Percentiles rank a stretch among this genome's conserved stretches.
These are phyloP conservation scores for Cystobasidium tubakii DNA, from an alignment of 768 basidiomycete genomes.

Conservation along the genomic window DNA sequence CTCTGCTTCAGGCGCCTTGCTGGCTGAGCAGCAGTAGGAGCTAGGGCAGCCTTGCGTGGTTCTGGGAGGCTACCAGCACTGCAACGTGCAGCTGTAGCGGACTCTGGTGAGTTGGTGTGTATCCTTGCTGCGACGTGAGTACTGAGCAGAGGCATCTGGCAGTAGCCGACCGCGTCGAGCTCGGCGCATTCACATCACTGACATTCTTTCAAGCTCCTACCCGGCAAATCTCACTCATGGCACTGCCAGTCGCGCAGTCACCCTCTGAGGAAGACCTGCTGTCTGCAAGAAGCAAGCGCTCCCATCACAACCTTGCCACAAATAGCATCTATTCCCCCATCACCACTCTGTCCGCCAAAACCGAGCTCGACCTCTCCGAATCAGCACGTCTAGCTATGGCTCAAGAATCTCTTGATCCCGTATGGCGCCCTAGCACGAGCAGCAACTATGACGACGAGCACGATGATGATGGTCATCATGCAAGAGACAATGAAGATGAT, in stretches of 20 bases:
- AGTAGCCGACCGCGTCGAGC: no score
- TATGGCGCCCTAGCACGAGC: slow-evolving; percentile 27
- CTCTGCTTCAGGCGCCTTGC: no score
- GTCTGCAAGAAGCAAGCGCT: slow-evolving; percentile 31
- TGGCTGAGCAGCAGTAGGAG: no score
- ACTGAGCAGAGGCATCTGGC: no score
- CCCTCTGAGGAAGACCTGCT: slow-evolving; percentile 33
- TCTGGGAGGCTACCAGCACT: no score
- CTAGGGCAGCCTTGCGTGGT: no score
- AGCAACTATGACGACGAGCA: slow-evolving; percentile 10
- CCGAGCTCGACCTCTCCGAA: slow-evolving; percentile 23
- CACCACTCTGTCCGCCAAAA: slow-evolving; percentile 12
- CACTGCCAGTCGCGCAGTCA: slow-evolving; percentile 7
- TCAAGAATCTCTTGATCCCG: slow-evolving; percentile 14
- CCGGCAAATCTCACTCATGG: neutral
- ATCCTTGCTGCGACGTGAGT: no score
- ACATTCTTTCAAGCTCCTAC: neutral
- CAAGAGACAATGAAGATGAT: slow-evolving; percentile 4
- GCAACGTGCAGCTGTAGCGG: no score
- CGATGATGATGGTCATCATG: neutral
- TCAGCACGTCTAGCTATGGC: slow-evolving; percentile 23
- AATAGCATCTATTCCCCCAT: slow-evolving; percentile 14
- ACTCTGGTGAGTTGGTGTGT: no score
- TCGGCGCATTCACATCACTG: no score
- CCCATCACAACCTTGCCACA: neutral